Evolutionary conservation across 805 yeast species (phyloP), one percentile per base, ranked within the genome.

Genomic region (Debaryomyces castellii): DNA sequence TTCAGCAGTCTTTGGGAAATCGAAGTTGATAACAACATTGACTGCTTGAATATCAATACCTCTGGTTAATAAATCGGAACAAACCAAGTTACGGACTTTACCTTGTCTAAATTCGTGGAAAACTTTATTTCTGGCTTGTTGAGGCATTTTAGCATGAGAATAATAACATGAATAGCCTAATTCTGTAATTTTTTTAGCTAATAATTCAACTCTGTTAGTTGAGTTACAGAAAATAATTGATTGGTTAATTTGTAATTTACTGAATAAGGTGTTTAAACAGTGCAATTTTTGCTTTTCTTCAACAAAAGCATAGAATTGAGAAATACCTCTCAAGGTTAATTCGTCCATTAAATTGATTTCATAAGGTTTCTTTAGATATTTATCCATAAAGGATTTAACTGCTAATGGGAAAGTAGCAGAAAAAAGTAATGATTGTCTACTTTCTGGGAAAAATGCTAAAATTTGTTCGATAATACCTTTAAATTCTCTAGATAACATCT

Each of bases 21-120:
- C 99, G 66, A 94, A 94, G 73, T 94, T 94, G 60, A 94, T 88
- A 41, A 94, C 99, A 39, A 94, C 98, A 63, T 94, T 94, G 53
- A 94, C 99, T 5, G 98, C 98, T 71, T 94, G 98, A 59, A 94
- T 92, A 77, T 94, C 99, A 60, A 94, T 94, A 80, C 99, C 98
- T 78, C 98, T 87, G 24, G 98, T 92, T 52, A 94, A 80, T 51
- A 94, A 77, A 73, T 94, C 99, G 1, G 98, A 88, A 72, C 99
- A 94, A 34, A 94, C 99, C 60, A 94, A 78, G 63, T 94, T 94
- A 74, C 99, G 86, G 62, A 94, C 97, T 66, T 89, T 90, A 41
- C 99, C 99, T 65, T 89, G 96, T 77, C 99, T 87, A 69, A 94
- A 94, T 69, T 94, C 98, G 66, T 94, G 99, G 82, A 94, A 94